A percentile compares a stretch with the other conserved stretches of the same genome.
Conservation (phyloP, 805 yeast genomes). For the Ogataea henricii region DNA sequence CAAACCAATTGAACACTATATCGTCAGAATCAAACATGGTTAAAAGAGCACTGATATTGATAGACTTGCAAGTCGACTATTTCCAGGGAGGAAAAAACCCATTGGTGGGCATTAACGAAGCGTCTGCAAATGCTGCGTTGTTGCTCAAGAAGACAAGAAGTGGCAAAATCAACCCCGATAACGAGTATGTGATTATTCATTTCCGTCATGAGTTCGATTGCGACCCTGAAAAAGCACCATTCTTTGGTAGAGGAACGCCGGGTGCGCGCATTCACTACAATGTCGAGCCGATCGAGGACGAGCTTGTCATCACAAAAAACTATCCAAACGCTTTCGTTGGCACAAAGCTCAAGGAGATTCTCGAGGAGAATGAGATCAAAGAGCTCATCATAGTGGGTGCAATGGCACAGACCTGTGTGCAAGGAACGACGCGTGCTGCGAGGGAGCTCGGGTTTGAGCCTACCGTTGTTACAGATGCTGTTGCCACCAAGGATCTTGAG, state of each 20-base stretch:
- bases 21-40: slow-evolving; percentile 3
- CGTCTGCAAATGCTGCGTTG: slow-evolving; percentile 5
- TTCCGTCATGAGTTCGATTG: slow-evolving; percentile 7
- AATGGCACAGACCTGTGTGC: slow-evolving; percentile 12
- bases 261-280: slow-evolving; percentile 7
- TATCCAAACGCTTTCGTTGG: slow-evolving; percentile 7
- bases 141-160: slow-evolving; percentile 6
- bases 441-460: slow-evolving; percentile 7
- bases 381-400: slow-evolving; percentile 9
- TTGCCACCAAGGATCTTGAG: slow-evolving; percentile 10
- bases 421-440: slow-evolving; percentile 10
- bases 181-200: slow-evolving; percentile 7
- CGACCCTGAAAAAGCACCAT: slow-evolving; percentile 2
- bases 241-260: slow-evolving; percentile 3
- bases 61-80: slow-evolving; percentile 12
- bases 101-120: slow-evolving; percentile 7
- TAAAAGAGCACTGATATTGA: slow-evolving; percentile 5
- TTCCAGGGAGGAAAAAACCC: slow-evolving; percentile 8
- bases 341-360: slow-evolving; percentile 5
- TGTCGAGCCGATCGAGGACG: slow-evolving; percentile 3
- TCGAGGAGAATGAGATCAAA: slow-evolving; percentile 2
- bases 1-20: no score
- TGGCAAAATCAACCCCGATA: neutral
- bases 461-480: slow-evolving; percentile 11
- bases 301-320: slow-evolving; percentile 9